Percentiles rank a stretch among this genome's conserved stretches.
These are phyloP conservation scores for Candida tetrigidarum DNA, from an alignment of 1,139 yeast species.

Conservation along the genomic window DNA sequence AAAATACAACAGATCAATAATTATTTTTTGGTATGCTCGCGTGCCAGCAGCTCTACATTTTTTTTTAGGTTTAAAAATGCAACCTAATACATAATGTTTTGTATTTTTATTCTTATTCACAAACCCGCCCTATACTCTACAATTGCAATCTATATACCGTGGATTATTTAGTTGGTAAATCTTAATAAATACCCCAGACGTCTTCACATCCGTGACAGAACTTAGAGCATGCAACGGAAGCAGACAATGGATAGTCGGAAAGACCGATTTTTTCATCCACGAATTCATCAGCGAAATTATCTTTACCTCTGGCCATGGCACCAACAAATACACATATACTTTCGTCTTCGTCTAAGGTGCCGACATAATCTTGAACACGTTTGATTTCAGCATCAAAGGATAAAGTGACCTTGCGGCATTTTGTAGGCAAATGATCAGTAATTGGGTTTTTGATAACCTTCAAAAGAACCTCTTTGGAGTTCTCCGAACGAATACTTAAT, in stretches of 20 bases:
- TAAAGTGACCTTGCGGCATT: conserved; percentile 90
- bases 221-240: conserved; percentile 97
- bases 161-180: no score
- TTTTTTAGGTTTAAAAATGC: no score
- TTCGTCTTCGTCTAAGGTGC: conserved; percentile 81
- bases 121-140: background rate
- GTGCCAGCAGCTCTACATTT: background rate
- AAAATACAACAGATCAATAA: no score
- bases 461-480: conserved; percentile 90
- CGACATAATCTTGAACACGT: conserved; percentile 87
- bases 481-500: conserved; percentile 90
- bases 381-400: conserved; percentile 93
- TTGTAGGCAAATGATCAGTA: conserved; percentile 94
- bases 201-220: conserved; percentile 99
- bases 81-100: no score
- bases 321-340: conserved; percentile 98
- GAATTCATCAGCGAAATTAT: conserved; percentile 94
- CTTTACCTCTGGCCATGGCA: conserved; percentile 99
- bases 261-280: conserved; percentile 97
- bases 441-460: conserved; percentile 97
- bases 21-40: conserved; percentile 6
- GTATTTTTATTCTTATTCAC: background rate
- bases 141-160: conserved; percentile 1
- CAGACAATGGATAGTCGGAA: conserved; percentile 93
- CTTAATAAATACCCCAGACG: conserved; percentile 85